Evolutionary conservation across 2,329 filamentous ascomycete species (phyloP).

Genomic region (Aspergillus sp.): DNA sequence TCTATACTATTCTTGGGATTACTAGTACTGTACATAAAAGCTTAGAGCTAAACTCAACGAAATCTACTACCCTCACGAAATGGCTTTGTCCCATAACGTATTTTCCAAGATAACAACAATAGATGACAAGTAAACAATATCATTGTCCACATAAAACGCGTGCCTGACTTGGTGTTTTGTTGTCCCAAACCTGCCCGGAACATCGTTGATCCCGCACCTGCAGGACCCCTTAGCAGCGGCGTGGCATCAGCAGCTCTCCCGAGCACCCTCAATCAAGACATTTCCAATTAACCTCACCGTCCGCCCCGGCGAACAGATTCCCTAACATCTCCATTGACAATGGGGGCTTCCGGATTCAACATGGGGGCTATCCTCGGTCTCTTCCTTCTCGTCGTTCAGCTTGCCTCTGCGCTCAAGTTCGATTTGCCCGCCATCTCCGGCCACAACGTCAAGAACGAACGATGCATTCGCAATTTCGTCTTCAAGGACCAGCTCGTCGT

Average conservation of each 20-base stretch:
- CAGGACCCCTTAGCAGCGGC: slow-evolving; percentile 23
- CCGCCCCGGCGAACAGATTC: slow-evolving; percentile 1
- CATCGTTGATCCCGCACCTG: slow-evolving; percentile 20
- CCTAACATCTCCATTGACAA: slow-evolving; percentile 16
- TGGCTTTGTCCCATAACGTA: too few relatives aligned
- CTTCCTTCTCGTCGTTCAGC: slow-evolving; percentile 30
- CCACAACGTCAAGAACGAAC: slow-evolving; percentile 62
- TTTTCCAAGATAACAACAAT: neutral
- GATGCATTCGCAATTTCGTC: slow-evolving; percentile 97
- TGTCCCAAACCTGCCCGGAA: slow-evolving; percentile 15
- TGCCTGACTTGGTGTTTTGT: neutral
- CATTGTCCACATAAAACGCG: neutral
- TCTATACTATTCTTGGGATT: too few relatives aligned
- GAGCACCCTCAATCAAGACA: slow-evolving; percentile 6
- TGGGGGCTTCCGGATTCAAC: slow-evolving; percentile 25
- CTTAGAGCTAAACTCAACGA: too few relatives aligned
- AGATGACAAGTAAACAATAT: neutral
- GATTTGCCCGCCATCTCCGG: slow-evolving; percentile 69
- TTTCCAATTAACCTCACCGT: slow-evolving; percentile 2
- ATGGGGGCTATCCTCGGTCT: slow-evolving; percentile 27
- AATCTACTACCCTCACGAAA: too few relatives aligned
- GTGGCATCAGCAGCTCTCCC: slow-evolving; percentile 32
- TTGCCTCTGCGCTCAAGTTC: slow-evolving; percentile 75
- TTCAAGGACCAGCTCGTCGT: slow-evolving; percentile 88
- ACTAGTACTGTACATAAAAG: too few relatives aligned